Percentiles rank a stretch among this genome's conserved stretches.
These are phyloP conservation scores for Lecanosticta acicola DNA, from an alignment of 2,329 filamentous ascomycete species.

Conservation along the genomic window DNA sequence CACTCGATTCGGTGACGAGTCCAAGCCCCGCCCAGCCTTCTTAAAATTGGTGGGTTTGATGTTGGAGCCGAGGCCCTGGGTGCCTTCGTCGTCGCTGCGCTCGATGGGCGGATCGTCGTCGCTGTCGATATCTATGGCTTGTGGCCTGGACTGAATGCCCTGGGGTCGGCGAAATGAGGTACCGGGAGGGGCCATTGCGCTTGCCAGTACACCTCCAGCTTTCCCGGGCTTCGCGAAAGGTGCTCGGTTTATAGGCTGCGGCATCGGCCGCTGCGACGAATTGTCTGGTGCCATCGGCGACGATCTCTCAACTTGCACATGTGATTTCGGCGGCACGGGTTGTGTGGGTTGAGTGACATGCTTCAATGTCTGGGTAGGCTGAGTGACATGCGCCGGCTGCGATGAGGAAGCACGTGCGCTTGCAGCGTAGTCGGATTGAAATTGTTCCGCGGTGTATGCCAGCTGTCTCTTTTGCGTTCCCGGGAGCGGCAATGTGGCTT, in stretches of 20 bases:
- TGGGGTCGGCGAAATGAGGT: slow-evolving; percentile 57
- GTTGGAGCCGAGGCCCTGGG: slow-evolving; percentile 45
- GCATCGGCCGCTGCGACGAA: slow-evolving; percentile 33
- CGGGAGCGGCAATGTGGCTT: slow-evolving; percentile 34
- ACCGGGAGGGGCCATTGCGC: slow-evolving; percentile 67
- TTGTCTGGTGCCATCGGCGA: slow-evolving; percentile 53
- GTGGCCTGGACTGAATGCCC: slow-evolving; percentile 20
- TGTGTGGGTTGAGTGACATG: slow-evolving; percentile 49
- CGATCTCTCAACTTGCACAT: slow-evolving; percentile 80
- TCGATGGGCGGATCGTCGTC: slow-evolving; percentile 45
- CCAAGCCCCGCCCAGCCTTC: slow-evolving; percentile 34
- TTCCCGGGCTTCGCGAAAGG: slow-evolving; percentile 16
- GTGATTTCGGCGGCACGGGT: slow-evolving; percentile 37
- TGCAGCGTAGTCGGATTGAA: slow-evolving; percentile 20
- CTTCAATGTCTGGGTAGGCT: slow-evolving; percentile 39
- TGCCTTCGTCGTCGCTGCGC: slow-evolving; percentile 28
- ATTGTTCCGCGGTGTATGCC: slow-evolving; percentile 16
- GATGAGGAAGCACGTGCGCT: slow-evolving; percentile 12
- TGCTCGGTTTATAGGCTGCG: slow-evolving; percentile 18
- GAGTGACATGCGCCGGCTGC: slow-evolving; percentile 40
- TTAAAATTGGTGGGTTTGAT: slow-evolving; percentile 57
- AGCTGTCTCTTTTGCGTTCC: slow-evolving; percentile 21
- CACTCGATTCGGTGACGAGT: slow-evolving; percentile 28
- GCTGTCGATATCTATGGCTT: slow-evolving; percentile 20
- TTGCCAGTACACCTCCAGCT: slow-evolving; percentile 46